These are phyloP conservation scores for Remersonia thermophila DNA, from an alignment of 2,329 filamentous ascomycete species.

Conservation along the genomic window DNA sequence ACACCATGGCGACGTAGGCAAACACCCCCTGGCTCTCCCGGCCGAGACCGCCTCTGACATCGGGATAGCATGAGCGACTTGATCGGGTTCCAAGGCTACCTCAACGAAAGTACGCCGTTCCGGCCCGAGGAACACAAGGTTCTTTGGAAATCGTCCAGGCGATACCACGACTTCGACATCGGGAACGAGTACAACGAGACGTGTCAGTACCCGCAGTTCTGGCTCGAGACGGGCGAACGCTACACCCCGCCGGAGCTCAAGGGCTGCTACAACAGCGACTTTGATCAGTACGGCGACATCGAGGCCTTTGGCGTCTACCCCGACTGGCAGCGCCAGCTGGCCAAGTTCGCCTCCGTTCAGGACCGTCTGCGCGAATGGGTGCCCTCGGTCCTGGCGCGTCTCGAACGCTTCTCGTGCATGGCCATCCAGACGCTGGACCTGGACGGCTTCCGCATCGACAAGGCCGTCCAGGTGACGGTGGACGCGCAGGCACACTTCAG, in stretches of 20 bases:
- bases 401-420: conserved; percentile 52
- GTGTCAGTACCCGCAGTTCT: conserved; percentile 49
- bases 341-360: conserved; percentile 55
- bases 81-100: conserved; percentile 47
- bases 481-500: conserved; percentile 49
- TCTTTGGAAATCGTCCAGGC: conserved; percentile 39
- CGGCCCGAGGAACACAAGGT: conserved; percentile 42
- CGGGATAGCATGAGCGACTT: conserved; percentile 42
- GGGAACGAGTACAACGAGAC: conserved; percentile 39
- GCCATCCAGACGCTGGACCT: conserved; percentile 51
- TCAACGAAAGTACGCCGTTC: conserved; percentile 47
- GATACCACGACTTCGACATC: conserved; percentile 45
- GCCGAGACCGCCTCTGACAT: conserved; percentile 2
- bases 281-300: conserved; percentile 51
- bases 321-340: conserved; percentile 50
- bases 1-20: conserved; percentile 49
- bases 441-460: conserved; percentile 55
- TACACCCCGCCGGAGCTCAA: conserved; percentile 33
- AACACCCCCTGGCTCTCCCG: no score
- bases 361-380: conserved; percentile 55
- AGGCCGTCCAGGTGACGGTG: conserved; percentile 51
- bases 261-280: conserved; percentile 51
- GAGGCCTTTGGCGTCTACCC: conserved; percentile 51
- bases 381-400: conserved; percentile 42
- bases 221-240: conserved; percentile 39